A percentile compares a stretch with the other conserved stretches of the same genome.
Evolutionary conservation across 2,329 filamentous ascomycete genomes (phyloP).

Genomic region (Penicillium sp.): DNA sequence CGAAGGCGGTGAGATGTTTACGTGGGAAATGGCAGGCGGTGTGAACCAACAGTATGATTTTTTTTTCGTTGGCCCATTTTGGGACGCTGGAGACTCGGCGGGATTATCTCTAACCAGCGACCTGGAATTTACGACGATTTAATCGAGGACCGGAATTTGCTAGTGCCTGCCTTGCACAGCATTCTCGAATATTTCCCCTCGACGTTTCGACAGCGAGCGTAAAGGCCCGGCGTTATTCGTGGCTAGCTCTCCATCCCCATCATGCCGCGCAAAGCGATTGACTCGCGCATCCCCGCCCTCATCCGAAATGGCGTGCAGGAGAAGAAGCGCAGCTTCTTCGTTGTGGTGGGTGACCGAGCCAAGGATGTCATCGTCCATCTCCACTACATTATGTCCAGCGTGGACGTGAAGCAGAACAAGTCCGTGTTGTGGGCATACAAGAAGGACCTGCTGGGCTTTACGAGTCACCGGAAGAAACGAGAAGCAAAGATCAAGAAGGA

Average conservation of each 20-base stretch:
- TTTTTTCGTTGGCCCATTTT: slow-evolving; percentile 23
- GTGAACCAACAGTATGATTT: slow-evolving; percentile 28
- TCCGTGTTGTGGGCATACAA: slow-evolving; percentile 98
- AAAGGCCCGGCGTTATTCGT: slow-evolving; percentile 10
- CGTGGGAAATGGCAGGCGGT: slow-evolving; percentile 10
- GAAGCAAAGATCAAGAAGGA: slow-evolving; percentile 98
- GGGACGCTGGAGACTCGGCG: slow-evolving; percentile 4
- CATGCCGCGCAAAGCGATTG: slow-evolving; percentile 59
- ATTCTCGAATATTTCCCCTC: not conserved
- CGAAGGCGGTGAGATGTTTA: slow-evolving; percentile 15
- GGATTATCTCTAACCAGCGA: slow-evolving; percentile 5
- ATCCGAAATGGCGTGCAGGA: slow-evolving; percentile 88
- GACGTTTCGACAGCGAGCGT: slow-evolving; percentile 1
- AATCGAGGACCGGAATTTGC: not conserved
- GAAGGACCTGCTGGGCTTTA: slow-evolving; percentile 92
- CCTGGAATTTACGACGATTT: not conserved
- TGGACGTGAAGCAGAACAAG: slow-evolving; percentile 92
- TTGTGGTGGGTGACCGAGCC: slow-evolving; percentile 87
- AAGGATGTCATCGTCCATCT: slow-evolving; percentile 97
- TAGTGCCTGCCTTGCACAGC: not conserved
- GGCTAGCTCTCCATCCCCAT: slow-evolving; percentile 23
- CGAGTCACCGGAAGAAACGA: slow-evolving; percentile 94
- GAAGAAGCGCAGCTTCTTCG: slow-evolving; percentile 97
- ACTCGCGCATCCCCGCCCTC: slow-evolving; percentile 85
- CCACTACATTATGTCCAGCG: slow-evolving; percentile 87